Base-by-base conservation (phyloP, 768 basidiomycete genomes). In the Suillus tomentosus region DNA sequence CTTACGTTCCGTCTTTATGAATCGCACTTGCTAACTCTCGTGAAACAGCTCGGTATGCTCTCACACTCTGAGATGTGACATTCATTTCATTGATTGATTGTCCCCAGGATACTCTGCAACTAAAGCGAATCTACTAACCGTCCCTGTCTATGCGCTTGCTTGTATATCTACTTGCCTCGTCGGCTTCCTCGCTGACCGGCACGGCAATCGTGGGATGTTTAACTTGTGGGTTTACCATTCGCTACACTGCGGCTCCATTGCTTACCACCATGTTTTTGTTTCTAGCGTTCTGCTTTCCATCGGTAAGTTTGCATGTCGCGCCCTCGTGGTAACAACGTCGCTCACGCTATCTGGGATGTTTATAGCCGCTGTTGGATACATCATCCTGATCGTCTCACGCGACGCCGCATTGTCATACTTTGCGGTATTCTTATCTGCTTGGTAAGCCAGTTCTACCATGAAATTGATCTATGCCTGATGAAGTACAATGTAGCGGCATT, bases 121-220 rank as follows among this genome's bases (percentile, higher is more conserved):
- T 0, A 81, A 81, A 0, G 91, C 92, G 9, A 92, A 93, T 73
- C 79, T 93, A 48, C 74, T 93, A 61, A 90, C 89, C 4, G 90
- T 92, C 5, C 92, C 91, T 0, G 89, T 92, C 43, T 94, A 92
- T 69, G 81, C 80, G 9, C 80, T 85, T 51, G 92, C 91, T 13
- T 87, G 89, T 67, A 77, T 87, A 27, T 73, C 86, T 45, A 92
- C 91, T 5, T 89, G 86, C 69, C 60, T 74, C 0, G 85, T 91
- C 39, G 90, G 89, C 7, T 89, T 80, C 72, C 56, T 79, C 10
- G 89, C 89, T 1, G 90, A 92, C 71, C 79, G 83, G 58, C 79
- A 81, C 64, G 85, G 87, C 19, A 79, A 80, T 48, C 79, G 92
- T 64, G 89, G 87, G 2, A 78, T 81, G 55, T 83, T 88, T 67